Base-by-base conservation (phyloP, 1,139 yeast species). In the Tardiomyces blankii region DNA sequence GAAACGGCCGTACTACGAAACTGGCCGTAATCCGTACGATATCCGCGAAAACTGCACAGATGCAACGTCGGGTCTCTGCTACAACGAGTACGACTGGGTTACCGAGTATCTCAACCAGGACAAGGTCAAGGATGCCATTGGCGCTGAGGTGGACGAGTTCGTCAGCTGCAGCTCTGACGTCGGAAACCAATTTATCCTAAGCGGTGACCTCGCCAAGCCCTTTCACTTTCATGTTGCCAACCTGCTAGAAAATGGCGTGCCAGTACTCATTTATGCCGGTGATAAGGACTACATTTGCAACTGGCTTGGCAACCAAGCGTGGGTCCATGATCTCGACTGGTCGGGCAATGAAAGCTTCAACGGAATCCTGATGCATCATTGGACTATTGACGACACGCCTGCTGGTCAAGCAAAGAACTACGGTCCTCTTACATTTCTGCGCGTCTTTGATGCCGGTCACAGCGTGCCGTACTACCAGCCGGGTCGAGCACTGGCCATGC, bases 251-350 rank as follows among this genome's bases (percentile, higher is more conserved):
- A 61, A 69, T 49, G 77, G 73, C 6, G 63, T 85, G 44, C 94
- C 94, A 14, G 86, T 84, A n/a, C 74, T 85, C 58, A 73, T 84
- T 50, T 85, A 85, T 58, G 94, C 91, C 18, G 95, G 95, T 59
- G 94, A 85, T 64, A 83, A 83, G 67, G 95, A 85, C 64, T 86
- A 77, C 64, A 85, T 86, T 56, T 86, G 95, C 67, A 86, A 86
- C 68, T 86, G 95, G 94, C 73, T 86, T 55, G 95, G 95, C 48
- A 85, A 84, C 66, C 75, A 75, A 60, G 89, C 82, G 8, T 83
- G 94, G 93, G 68, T 85, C 38, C 73, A 82, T 57, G 72, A 67
- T 50, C 72, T 85, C 56, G 78, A 77, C 50, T 84, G 91, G 87
- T 52, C 59, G 19, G 68, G 69, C 16, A 62, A 63, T 44, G 62